Evolutionary conservation across 179 eudicot species (phyloP), one percentile per base, ranked within the genome.

Genomic region (Vitellaria paradoxa): DNA sequence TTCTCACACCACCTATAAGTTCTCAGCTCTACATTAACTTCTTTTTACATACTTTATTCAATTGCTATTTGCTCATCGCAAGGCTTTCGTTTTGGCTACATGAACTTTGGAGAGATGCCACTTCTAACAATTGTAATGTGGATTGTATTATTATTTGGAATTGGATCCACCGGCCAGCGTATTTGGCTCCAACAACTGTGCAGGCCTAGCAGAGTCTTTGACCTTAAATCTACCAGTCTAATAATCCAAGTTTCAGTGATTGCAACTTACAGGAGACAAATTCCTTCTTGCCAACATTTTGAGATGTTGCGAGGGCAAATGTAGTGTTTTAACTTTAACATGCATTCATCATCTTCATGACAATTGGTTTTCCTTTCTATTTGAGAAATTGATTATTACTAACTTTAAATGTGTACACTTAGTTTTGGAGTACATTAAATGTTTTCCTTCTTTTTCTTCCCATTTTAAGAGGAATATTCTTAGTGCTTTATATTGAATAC

Each of bases 401-500:
- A 52, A 61, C 63, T 53, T 61, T 45, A 49, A 46, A 55, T 23
- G 52, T 70, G 69, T 57, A 56, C 18, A 40, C 40, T 14, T 65
- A 42, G 67, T 24, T 72, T 45, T 15, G 23, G 6, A 59, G 47
- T 12, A 73, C 11, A 45, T 9, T 23, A 63, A 61, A 42, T 63
- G 37, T 23, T 37, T 72, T 24, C 42, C 55, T n/a, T 47, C 64
- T 20, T 75, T n/a, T 5, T 45, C 40, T 68, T 57, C 15, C 47
- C 70, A 30, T 70, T 68, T 61, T 18, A 40, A 45, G 37, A 81
- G 83, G 81, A 73, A 73, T 78, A 80, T 85, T 91, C 97, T 93
- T 91, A 93, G 98, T 81, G 87, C 92, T 89, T 90, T 75, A 84
- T 89, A 95, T 89, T 93, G 97, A 93, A 91, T 93, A 95, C 99